phyloP scores from a whole-genome alignment of 805 yeast species.

The Wickerhamomyces ciferrii region DNA sequence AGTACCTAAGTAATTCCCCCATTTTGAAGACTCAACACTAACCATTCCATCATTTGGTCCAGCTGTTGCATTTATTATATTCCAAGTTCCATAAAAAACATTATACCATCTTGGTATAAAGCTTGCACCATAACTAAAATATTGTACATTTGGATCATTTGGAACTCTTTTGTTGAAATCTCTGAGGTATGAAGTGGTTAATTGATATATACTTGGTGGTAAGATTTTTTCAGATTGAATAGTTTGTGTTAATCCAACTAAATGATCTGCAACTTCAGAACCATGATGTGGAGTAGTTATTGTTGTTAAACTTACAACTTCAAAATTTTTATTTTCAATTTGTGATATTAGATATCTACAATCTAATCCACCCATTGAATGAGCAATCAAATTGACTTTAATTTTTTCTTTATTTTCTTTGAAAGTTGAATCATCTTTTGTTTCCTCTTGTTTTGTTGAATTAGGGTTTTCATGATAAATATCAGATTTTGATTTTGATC shows the following conservation, averaged over 20 bases:
- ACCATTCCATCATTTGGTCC: conserved; percentile 85
- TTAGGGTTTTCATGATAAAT: conserved; percentile 15
- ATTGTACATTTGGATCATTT: conserved; percentile 59
- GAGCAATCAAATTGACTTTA: conserved; percentile 74
- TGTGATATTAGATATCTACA: conserved; percentile 68
- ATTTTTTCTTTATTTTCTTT: conserved; percentile 25
- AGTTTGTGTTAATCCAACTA: conserved; percentile 30
- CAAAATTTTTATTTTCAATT: conserved; percentile 37
- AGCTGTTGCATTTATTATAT: conserved; percentile 39
- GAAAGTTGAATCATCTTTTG: conserved; percentile 7
- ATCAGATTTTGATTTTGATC: conserved; percentile 16
- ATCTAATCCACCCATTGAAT: conserved; percentile 94
- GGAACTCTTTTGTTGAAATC: conserved; percentile 47
- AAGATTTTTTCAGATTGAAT: conserved; percentile 13
- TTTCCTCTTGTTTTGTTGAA: neutral
- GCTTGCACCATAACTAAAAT: conserved; percentile 81
- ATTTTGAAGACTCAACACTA: conserved; percentile 66
- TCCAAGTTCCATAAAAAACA: conserved; percentile 61
- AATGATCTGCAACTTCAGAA: conserved; percentile 73
- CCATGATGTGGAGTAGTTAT: conserved; percentile 89
- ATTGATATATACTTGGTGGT: conserved; percentile 51
- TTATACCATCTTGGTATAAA: conserved; percentile 59
- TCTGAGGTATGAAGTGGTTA: conserved; percentile 51
- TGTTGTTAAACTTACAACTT: conserved; percentile 75
- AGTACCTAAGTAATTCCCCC: conserved; percentile 85